phyloP scores from a whole-genome alignment of 2,329 filamentous ascomycete genomes.

The Talaromyces pinophilus region DNA sequence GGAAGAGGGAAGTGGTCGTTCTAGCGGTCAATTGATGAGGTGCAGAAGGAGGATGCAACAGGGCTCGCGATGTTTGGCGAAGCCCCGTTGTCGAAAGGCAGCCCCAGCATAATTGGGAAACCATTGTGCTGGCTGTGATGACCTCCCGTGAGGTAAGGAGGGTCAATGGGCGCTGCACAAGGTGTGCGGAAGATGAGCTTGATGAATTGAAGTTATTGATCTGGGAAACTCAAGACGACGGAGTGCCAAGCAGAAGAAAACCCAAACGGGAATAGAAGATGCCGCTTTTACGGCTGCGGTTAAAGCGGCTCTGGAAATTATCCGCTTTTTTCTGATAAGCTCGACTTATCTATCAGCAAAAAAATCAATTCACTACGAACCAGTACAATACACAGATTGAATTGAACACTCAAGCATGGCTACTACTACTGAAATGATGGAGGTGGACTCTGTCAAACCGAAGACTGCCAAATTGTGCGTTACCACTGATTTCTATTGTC shows the following conservation, averaged over 20 bases:
- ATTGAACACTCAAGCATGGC: constrained; percentile 13
- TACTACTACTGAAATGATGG: constrained; percentile 15
- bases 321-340: constrained; percentile 34
- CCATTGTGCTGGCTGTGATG: constrained; percentile 49
- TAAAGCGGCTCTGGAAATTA: constrained; percentile 33
- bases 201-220: constrained; percentile 26
- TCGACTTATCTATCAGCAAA: constrained; percentile 20
- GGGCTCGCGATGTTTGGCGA: constrained; percentile 42
- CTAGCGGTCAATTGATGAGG: constrained; percentile 36
- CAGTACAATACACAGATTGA: background rate
- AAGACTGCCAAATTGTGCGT: constrained; percentile 44
- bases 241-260: constrained; percentile 29
- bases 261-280: constrained; percentile 30
- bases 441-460: constrained; percentile 8
- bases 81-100: constrained; percentile 53
- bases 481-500: background rate
- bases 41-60: constrained; percentile 39
- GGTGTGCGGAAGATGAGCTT: constrained; percentile 23
- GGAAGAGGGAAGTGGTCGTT: constrained; percentile 48
- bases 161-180: constrained; percentile 27
- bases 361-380: constrained; percentile 10
- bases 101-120: constrained; percentile 60
- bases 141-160: constrained; percentile 33
- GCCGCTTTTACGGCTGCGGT: constrained; percentile 25
- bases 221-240: constrained; percentile 23